Evolutionary conservation across 2,329 filamentous ascomycete species (phyloP).

Genomic region (Amesomyces nigricolor): DNA sequence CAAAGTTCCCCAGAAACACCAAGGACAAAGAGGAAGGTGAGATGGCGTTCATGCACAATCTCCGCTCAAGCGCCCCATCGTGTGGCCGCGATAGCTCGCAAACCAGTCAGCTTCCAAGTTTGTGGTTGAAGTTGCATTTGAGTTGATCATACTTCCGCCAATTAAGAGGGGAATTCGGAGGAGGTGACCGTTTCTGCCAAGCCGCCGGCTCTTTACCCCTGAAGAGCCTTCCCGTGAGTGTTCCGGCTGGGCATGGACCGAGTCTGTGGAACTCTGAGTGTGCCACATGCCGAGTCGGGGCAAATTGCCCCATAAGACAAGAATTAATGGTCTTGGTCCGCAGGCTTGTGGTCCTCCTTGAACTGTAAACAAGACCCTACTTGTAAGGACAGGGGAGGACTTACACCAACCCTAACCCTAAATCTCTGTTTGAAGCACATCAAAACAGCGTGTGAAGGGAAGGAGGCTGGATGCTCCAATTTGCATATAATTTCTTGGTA

Average conservation of each 20-base stretch:
- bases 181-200: background rate
- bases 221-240: background rate
- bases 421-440: too few species aligned
- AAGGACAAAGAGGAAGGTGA: constrained; percentile 3
- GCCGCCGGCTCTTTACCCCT: background rate
- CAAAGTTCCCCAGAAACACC: too few species aligned
- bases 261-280: background rate
- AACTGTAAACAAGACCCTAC: background rate
- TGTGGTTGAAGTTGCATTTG: background rate
- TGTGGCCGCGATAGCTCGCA: background rate
- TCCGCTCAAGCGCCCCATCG: constrained; percentile 1
- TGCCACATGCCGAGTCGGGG: background rate
- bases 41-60: constrained; percentile 4
- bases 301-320: too few species aligned
- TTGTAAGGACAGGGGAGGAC: background rate
- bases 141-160: background rate
- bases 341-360: too few species aligned
- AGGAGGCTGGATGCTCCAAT: too few species aligned
- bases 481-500: too few species aligned
- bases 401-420: background rate
- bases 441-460: too few species aligned
- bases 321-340: too few species aligned
- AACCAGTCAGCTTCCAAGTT: constrained; percentile 1
- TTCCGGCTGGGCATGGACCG: too few species aligned
- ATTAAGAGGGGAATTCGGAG: background rate